Conservation (phyloP, 495 filamentous ascomycete species). For the Antarctomyces pellizariae region DNA sequence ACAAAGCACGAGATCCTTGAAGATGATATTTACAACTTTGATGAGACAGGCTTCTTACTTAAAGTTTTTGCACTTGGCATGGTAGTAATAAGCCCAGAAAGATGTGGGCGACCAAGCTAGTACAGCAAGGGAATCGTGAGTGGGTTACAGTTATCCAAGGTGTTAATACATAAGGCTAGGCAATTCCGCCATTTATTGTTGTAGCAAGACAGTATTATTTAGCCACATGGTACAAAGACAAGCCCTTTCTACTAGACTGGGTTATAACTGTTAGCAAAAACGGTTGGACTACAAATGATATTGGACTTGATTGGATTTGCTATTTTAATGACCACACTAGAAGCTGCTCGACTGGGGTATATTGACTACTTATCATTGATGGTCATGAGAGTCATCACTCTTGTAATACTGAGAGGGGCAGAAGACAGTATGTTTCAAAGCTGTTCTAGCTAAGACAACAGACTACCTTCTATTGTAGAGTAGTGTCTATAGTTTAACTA, state of each 20-base stretch:
- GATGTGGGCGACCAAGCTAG: conserved; percentile 6
- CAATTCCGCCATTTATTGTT: conserved; percentile 16
- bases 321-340: conserved; percentile 8
- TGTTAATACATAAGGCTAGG: conserved; percentile 12
- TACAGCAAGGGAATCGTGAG: conserved; percentile 19
- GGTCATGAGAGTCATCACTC: conserved; percentile 9
- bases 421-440: too few species aligned
- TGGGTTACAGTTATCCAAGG: conserved; percentile 17
- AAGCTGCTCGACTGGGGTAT: conserved; percentile 4
- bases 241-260: conserved; percentile 11
- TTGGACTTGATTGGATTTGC: conserved; percentile 7
- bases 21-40: conserved; percentile 23
- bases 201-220: conserved; percentile 13
- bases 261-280: conserved; percentile 12
- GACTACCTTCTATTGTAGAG: too few species aligned
- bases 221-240: conserved; percentile 12
- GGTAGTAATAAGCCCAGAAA: conserved; percentile 14
- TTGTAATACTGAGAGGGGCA: too few species aligned
- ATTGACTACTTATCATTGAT: conserved; percentile 15
- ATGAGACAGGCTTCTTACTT: conserved; percentile 22
- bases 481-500: too few species aligned
- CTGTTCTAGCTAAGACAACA: too few species aligned
- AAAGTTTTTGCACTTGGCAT: conserved; percentile 13
- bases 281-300: conserved; percentile 16
- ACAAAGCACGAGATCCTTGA: conserved; percentile 16